A percentile compares a stretch with the other conserved stretches of the same genome.
phyloP scores from a whole-genome alignment of 257 asterid genomes.

The Solanum chilense region DNA sequence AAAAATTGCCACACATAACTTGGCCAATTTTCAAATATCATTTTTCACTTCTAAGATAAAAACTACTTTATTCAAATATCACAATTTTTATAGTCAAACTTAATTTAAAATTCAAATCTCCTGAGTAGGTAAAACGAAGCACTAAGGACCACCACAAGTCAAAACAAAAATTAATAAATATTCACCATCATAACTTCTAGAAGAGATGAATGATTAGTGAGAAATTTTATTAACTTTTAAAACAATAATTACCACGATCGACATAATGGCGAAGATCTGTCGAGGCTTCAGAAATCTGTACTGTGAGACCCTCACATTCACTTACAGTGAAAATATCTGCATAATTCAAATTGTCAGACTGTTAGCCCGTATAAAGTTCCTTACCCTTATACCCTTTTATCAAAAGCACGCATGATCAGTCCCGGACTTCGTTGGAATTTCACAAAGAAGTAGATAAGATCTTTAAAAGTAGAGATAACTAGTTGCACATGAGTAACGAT shows the following conservation, averaged over 20 bases:
- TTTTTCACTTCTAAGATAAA: neutral
- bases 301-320: neutral
- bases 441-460: neutral
- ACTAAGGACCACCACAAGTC: neutral
- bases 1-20: neutral
- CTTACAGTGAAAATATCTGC: neutral
- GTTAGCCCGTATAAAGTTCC: neutral
- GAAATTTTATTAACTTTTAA: neutral
- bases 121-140: neutral
- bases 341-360: neutral
- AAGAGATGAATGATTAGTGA: neutral
- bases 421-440: neutral
- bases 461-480: neutral
- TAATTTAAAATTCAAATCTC: neutral
- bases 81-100: neutral
- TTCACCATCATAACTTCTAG: neutral
- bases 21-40: neutral
- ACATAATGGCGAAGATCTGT: neutral
- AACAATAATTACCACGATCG: neutral
- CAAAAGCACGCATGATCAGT: neutral
- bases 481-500: neutral
- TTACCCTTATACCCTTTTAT: neutral
- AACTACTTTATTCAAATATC: neutral
- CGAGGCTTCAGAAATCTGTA: neutral
- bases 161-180: neutral